Evolutionary conservation across 192 early-diverging fungal species (phyloP).

Genomic region (Phlyctochytrium bullatum): DNA sequence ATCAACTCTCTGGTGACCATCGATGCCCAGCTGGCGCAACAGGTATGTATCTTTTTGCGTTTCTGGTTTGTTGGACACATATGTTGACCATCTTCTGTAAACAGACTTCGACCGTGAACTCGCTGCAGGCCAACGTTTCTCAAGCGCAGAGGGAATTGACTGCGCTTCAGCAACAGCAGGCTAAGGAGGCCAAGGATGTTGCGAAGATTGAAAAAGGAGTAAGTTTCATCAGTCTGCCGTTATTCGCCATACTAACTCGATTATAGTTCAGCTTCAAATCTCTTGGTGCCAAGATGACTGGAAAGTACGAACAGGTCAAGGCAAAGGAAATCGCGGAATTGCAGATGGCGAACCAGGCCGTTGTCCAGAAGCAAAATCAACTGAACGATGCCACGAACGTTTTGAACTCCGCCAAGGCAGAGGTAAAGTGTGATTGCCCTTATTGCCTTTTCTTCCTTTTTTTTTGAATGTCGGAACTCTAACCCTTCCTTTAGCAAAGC

Average conservation of each 20-base stretch:
- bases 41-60: not conserved
- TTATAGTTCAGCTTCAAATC: not conserved
- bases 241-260: no score
- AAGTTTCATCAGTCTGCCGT: no score
- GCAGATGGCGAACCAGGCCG: not conserved
- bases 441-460: not conserved
- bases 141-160: not conserved
- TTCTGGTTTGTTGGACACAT: no score
- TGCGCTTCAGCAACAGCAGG: not conserved
- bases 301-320: constrained; percentile 1
- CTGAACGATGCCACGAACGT: not conserved
- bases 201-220: not conserved
- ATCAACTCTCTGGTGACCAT: not conserved
- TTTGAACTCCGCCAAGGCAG: not conserved
- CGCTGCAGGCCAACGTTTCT: not conserved
- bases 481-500: not conserved
- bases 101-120: not conserved
- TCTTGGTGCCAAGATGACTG: not conserved
- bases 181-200: not conserved
- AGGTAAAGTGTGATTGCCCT: no score
- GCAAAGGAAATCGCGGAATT: not conserved
- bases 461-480: not conserved
- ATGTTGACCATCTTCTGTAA: no score
- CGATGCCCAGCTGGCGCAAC: not conserved
- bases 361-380: not conserved